phyloP scores from a whole-genome alignment of 257 asterid genomes.

The Ilex aquifolium region DNA sequence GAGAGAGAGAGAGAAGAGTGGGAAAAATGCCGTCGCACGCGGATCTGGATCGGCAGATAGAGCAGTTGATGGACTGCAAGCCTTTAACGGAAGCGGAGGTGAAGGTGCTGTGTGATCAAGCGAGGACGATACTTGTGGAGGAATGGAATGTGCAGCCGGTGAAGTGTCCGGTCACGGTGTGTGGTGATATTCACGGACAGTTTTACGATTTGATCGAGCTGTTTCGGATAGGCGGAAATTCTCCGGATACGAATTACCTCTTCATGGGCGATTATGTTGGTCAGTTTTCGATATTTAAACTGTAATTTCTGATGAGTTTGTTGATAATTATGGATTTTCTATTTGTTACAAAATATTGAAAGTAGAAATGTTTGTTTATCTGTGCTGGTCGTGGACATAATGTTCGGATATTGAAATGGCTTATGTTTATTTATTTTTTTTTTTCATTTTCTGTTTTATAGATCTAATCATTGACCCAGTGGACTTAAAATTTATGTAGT shows the following conservation, averaged over 20 bases:
- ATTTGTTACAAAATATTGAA: background rate
- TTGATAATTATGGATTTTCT: background rate
- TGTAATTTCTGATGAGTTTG: background rate
- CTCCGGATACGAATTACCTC: constrained; percentile 88
- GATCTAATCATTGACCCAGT: too few species aligned
- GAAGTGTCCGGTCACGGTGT: constrained; percentile 88
- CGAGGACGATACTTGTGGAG: constrained; percentile 76
- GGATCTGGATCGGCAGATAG: constrained; percentile 89
- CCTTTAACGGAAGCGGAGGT: constrained; percentile 77
- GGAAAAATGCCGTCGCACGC: constrained; percentile 70
- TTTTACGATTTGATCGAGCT: constrained; percentile 90
- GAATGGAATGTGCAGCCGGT: constrained; percentile 97
- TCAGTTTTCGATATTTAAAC: constrained; percentile 28
- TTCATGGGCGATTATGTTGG: constrained; percentile 97
- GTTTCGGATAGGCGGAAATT: constrained; percentile 75
- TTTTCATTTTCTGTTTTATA: background rate
- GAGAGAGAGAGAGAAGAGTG: constrained; percentile 14
- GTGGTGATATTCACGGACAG: constrained; percentile 92
- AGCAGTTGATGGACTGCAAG: constrained; percentile 91
- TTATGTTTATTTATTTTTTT: background rate
- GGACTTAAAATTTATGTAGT: too few species aligned
- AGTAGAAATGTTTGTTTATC: constrained; percentile 1
- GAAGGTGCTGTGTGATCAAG: constrained; percentile 73
- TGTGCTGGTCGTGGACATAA: constrained; percentile 7
- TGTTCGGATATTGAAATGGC: background rate